These are phyloP conservation scores for Dicorynia guianensis DNA, from an alignment of 306 rosid species.

Conservation along the genomic window DNA sequence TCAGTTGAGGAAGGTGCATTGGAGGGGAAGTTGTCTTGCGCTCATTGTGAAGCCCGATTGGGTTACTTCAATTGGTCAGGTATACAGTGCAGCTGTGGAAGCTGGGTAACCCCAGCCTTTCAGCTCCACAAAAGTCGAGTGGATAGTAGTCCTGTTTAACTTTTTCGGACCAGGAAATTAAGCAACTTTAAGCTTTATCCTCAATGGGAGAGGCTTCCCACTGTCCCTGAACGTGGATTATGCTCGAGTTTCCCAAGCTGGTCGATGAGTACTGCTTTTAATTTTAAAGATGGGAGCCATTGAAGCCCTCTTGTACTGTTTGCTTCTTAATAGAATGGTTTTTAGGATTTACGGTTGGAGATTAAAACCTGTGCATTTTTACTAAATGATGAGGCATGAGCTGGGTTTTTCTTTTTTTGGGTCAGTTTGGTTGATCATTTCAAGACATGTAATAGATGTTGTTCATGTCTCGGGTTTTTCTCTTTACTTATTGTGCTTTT, in stretches of 20 bases:
- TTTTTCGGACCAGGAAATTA: slow-evolving; percentile 16
- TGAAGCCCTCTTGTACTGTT: slow-evolving; percentile 27
- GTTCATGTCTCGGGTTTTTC: slow-evolving; percentile 11
- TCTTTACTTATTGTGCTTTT: background rate
- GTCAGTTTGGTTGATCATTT: slow-evolving; percentile 36
- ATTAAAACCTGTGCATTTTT: slow-evolving; percentile 36
- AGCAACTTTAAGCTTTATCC: slow-evolving; percentile 18
- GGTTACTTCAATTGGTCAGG: slow-evolving; percentile 97
- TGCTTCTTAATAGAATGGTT: slow-evolving; percentile 34
- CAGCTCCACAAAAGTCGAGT: slow-evolving; percentile 92
- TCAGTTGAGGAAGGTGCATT: slow-evolving; percentile 93
- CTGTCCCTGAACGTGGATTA: slow-evolving; percentile 32
- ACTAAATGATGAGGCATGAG: slow-evolving; percentile 31
- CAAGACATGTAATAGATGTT: slow-evolving; percentile 14
- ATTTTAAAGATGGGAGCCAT: slow-evolving; percentile 30
- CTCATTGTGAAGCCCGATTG: slow-evolving; percentile 90
- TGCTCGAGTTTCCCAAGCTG: slow-evolving; percentile 44
- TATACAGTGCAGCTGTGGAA: slow-evolving; percentile 95
- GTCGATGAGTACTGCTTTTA: slow-evolving; percentile 6
- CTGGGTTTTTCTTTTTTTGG: slow-evolving; percentile 18
- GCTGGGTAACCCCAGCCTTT: slow-evolving; percentile 99
- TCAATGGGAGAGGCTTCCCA: background rate
- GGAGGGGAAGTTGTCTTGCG: slow-evolving; percentile 91
- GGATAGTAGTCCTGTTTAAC: slow-evolving; percentile 68
- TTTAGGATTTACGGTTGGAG: slow-evolving; percentile 35